These are phyloP conservation scores for Penicillium arizonense DNA, from an alignment of 495 filamentous ascomycete genomes.

Conservation along the genomic window DNA sequence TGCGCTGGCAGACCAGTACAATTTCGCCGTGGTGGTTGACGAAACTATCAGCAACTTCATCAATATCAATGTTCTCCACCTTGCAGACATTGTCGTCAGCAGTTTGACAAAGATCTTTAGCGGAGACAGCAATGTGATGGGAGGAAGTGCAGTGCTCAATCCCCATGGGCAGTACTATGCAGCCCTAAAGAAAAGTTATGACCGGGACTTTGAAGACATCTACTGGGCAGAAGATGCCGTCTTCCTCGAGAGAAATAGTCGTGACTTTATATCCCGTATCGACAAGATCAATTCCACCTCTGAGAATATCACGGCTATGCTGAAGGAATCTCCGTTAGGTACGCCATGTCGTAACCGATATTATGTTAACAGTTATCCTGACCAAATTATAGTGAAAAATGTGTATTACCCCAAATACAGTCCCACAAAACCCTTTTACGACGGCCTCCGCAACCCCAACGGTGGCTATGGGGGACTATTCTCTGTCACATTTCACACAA, in stretches of 20 bases:
- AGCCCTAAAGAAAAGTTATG: slow-evolving; percentile 59
- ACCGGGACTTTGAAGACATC: slow-evolving; percentile 74
- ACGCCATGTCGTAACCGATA: slow-evolving; percentile 7
- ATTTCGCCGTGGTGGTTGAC: slow-evolving; percentile 89
- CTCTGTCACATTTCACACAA: slow-evolving; percentile 72
- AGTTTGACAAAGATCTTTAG: slow-evolving; percentile 97
- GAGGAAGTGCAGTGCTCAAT: slow-evolving; percentile 84
- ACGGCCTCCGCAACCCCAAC: slow-evolving; percentile 66
- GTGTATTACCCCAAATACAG: slow-evolving; percentile 86
- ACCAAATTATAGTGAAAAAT: slow-evolving; percentile 58
- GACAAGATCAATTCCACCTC: slow-evolving; percentile 84
- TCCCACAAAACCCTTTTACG: slow-evolving; percentile 68
- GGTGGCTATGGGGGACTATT: slow-evolving; percentile 92
- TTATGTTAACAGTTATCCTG: not conserved
- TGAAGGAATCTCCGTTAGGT: slow-evolving; percentile 56
- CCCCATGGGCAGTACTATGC: slow-evolving; percentile 72
- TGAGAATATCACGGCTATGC: slow-evolving; percentile 72
- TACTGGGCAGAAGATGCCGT: slow-evolving; percentile 92
- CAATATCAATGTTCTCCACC: slow-evolving; percentile 88
- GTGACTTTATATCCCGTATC: slow-evolving; percentile 83
- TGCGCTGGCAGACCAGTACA: slow-evolving; percentile 73
- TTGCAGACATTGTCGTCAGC: slow-evolving; percentile 88
- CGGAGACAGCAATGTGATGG: slow-evolving; percentile 98
- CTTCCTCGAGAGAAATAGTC: slow-evolving; percentile 94
- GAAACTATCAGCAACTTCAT: slow-evolving; percentile 96